Conservation (phyloP, 148 eudicot genomes). For the Dysphania ambrosioides region DNA sequence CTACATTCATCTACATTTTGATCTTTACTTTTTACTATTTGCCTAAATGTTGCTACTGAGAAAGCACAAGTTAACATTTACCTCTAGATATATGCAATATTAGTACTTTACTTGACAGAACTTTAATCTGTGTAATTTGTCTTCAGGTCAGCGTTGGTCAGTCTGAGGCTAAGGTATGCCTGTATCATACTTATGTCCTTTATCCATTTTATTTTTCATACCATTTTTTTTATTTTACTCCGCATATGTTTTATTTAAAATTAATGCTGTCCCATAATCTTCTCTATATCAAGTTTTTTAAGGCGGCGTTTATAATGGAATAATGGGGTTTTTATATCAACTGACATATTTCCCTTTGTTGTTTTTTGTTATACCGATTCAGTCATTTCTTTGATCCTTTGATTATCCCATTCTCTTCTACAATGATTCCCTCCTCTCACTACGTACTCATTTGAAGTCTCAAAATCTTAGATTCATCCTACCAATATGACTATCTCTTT, state of each 20-base stretch:
- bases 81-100: background rate
- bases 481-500: too few species aligned
- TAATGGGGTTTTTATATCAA: too few species aligned
- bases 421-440: too few species aligned
- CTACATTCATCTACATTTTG: constrained; percentile 19
- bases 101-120: background rate
- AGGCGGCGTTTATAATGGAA: too few species aligned
- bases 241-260: background rate
- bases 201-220: background rate
- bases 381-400: too few species aligned
- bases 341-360: too few species aligned
- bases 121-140: constrained; percentile 16
- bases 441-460: too few species aligned
- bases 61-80: background rate
- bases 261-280: background rate
- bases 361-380: too few species aligned
- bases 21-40: constrained; percentile 7
- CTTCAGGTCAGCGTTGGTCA: constrained; percentile 91
- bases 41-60: background rate
- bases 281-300: background rate
- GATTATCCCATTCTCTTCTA: too few species aligned
- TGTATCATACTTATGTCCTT: constrained; percentile 18
- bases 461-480: too few species aligned
- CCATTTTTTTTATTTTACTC: background rate
- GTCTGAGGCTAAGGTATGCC: constrained; percentile 89